Percentiles rank a stretch among this genome's conserved stretches.
Conservation (phyloP, 2,329 filamentous ascomycete species). For the Pseudogymnoascus sp. region DNA sequence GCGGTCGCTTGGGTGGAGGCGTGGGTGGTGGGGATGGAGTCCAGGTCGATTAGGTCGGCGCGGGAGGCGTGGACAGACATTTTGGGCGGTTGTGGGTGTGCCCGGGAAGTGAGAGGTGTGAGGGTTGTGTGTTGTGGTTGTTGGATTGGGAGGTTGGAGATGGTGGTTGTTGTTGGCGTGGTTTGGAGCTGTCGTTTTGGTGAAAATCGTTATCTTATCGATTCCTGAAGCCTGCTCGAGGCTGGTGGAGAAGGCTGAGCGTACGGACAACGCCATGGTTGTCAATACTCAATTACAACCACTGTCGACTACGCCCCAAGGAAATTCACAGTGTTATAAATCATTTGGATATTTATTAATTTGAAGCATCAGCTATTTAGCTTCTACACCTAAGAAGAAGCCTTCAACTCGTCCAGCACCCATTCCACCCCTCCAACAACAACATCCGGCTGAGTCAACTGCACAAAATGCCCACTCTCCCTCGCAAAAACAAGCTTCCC, state of each 20-base stretch:
- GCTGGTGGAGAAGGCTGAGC: neutral
- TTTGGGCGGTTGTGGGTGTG: neutral
- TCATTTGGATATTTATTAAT: neutral
- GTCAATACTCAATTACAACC: neutral
- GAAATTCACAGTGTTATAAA: neutral
- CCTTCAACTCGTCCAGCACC: constrained; percentile 20
- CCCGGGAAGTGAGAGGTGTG: neutral
- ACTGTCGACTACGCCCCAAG: neutral
- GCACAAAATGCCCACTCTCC: constrained; percentile 30
- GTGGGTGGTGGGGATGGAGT: constrained; percentile 3
- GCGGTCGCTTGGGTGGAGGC: constrained; percentile 24
- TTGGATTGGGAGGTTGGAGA: neutral
- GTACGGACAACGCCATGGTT: neutral
- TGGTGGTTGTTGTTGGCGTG: neutral
- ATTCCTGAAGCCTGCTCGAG: neutral
- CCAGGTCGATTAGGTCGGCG: neutral
- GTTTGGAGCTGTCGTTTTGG: neutral
- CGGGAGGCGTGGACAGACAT: constrained; percentile 8
- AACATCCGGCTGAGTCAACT: constrained; percentile 29
- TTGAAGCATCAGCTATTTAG: neutral
- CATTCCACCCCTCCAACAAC: constrained; percentile 29
- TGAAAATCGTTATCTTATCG: constrained; percentile 5
- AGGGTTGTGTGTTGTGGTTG: neutral
- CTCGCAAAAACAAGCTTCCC: constrained; percentile 23
- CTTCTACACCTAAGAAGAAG: neutral